A percentile compares a stretch with the other conserved stretches of the same genome.
Evolutionary conservation across 768 basidiomycete genomes (phyloP).

Genomic region (Boletus sp.): DNA sequence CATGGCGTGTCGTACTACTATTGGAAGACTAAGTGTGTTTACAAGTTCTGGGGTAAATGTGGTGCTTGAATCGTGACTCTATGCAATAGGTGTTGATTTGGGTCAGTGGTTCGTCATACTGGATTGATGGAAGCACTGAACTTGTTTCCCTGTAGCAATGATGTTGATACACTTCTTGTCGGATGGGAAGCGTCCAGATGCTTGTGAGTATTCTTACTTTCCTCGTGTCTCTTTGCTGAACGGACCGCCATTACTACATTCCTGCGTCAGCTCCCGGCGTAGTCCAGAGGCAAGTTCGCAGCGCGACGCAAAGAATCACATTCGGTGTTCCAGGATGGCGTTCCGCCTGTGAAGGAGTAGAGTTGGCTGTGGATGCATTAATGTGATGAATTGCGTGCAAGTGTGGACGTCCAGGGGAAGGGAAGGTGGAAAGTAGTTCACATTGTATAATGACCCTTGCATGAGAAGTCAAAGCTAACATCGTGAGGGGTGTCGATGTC

Average conservation of each 20-base stretch:
- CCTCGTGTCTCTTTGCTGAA: not conserved
- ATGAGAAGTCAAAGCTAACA: not conserved
- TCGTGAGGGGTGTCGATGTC: not conserved
- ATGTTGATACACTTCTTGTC: not conserved
- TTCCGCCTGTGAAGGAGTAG: slow-evolving; percentile 1
- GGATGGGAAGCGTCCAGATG: not conserved
- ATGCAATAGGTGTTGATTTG: not conserved
- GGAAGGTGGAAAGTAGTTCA: not conserved
- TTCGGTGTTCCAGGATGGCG: slow-evolving; percentile 2
- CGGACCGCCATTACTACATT: not conserved
- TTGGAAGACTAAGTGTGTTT: slow-evolving; percentile 3
- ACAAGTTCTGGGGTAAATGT: not conserved
- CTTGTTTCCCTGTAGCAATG: not conserved
- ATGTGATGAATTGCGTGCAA: not conserved
- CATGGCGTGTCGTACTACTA: not conserved
- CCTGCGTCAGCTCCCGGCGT: slow-evolving; percentile 8
- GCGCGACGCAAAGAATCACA: not conserved
- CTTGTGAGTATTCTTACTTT: not conserved
- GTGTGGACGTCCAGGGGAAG: not conserved
- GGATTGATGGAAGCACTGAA: not conserved
- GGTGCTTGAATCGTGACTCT: not conserved
- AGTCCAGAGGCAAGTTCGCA: slow-evolving; percentile 1
- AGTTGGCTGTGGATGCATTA: not conserved
- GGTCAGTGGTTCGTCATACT: slow-evolving; percentile 1
- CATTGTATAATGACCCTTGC: not conserved